Conservation (phyloP, 768 basidiomycete genomes). For the Suillus hirtellus region DNA sequence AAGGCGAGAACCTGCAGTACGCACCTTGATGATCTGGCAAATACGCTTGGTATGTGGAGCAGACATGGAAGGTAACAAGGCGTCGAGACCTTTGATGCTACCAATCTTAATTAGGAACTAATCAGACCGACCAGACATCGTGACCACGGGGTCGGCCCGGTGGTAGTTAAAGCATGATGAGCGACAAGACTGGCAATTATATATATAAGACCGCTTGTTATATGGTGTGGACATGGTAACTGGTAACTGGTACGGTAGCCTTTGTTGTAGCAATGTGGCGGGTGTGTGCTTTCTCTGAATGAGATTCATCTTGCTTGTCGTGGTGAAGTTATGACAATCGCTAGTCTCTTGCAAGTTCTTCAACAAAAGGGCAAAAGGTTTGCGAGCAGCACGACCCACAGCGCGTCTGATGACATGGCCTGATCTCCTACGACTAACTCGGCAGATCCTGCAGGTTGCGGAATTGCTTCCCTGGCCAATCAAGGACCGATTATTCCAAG, state of each 20-base stretch:
- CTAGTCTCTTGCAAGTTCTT: not conserved
- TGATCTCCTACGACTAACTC: conserved; percentile 93
- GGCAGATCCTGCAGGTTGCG: conserved; percentile 84
- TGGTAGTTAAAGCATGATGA: not conserved
- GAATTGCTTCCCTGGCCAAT: conserved; percentile 92
- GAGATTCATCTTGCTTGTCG: not conserved
- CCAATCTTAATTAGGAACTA: not conserved
- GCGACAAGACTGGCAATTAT: not conserved
- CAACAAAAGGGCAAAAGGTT: conserved; percentile 51
- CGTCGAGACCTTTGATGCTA: not conserved
- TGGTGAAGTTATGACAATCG: too few species aligned
- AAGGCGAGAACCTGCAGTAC: conserved; percentile 2
- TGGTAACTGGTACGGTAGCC: conserved; percentile 11
- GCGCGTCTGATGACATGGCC: conserved; percentile 85
- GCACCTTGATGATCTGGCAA: conserved; percentile 72
- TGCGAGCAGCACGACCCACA: conserved; percentile 71
- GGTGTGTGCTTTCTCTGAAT: not conserved
- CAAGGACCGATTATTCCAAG: conserved; percentile 86
- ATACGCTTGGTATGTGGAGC: conserved; percentile 46
- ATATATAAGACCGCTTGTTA: conserved; percentile 42
- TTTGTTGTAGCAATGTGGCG: conserved; percentile 11
- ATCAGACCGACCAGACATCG: not conserved
- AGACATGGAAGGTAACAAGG: conserved; percentile 6
- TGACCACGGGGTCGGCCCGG: conserved; percentile 1
- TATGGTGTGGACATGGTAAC: conserved; percentile 13